Evolutionary conservation across 1,284 basidiomycete genomes (phyloP), one percentile per base, ranked within the genome.

Genomic region (Austroboletus rostrupii): DNA sequence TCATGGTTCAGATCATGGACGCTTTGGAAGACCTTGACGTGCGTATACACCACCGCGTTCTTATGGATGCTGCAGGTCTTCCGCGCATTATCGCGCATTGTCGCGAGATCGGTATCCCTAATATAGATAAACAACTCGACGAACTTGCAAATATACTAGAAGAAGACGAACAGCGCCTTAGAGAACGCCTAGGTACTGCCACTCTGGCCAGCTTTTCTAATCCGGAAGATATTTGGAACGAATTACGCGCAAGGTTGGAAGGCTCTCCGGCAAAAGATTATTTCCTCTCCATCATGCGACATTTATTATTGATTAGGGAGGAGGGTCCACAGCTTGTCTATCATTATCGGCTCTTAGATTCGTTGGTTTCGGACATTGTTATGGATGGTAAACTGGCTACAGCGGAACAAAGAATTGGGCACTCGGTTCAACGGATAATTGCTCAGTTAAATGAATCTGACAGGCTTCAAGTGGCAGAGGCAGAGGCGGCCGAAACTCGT

Each of bases 381-480:
- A 81, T 97, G 72, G 93, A 97, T 69, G 91, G 93, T 69, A 90
- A 91, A 60, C 79, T 93, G 45, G 81, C 80, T 28, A 90, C 91
- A 31, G 90, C 93, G 26, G 90, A 92, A 52, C 81, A 86, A 44
- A 81, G 94, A 19, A 79, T 97, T 56, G 95, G 94, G 1, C 85
- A 90, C 51, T 94, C 92, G 2, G 93, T 99, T 19, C 86, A 92
- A 57, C 82, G 88, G 44, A 81, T 98, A 52, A 87, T 97, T 43
- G 85, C 90, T 6, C 88, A 90, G 62, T 91, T 98, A 67, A 92
- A 92, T 53, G 94, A 97, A 63, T 85, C 92, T 29, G 94, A 98
- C 58, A 81, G 89, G 38, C 79, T 89, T 56, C 87, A 93, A 62
- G 70, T 75, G 29, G 80, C 87, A n/a, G 83, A 92, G 61, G 78